phyloP scores from a whole-genome alignment of 2,329 filamentous ascomycete species.

The Aureobasidium sp. region DNA sequence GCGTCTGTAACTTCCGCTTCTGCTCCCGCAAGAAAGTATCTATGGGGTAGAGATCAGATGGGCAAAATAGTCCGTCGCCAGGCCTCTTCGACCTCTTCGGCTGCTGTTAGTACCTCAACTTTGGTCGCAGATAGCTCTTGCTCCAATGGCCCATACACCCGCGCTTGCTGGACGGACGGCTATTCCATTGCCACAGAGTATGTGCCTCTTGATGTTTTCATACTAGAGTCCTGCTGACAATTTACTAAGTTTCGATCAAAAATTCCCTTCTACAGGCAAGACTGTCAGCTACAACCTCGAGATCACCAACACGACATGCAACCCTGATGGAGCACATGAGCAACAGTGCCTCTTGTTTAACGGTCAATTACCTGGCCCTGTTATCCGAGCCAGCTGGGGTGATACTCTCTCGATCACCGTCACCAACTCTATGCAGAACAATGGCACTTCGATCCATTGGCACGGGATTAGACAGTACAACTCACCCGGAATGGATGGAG shows the following conservation, averaged over 20 bases:
- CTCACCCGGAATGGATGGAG: slow-evolving; percentile 49
- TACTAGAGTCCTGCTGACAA: neutral
- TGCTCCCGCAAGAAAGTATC: slow-evolving; percentile 3
- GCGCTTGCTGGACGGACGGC: slow-evolving; percentile 35
- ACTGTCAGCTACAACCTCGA: slow-evolving; percentile 27
- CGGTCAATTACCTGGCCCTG: slow-evolving; percentile 58
- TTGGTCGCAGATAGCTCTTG: slow-evolving; percentile 23
- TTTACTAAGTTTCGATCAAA: slow-evolving; percentile 28
- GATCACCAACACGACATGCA: slow-evolving; percentile 27
- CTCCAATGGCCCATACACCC: slow-evolving; percentile 31
- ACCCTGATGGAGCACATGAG: slow-evolving; percentile 30
- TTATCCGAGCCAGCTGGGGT: slow-evolving; percentile 42
- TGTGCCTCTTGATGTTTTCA: neutral
- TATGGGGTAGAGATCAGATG: slow-evolving; percentile 13
- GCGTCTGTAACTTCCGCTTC: slow-evolving; percentile 6
- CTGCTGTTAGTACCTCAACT: neutral
- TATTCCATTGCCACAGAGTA: slow-evolving; percentile 35
- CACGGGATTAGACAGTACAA: slow-evolving; percentile 52
- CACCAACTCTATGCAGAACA: slow-evolving; percentile 42
- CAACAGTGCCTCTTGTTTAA: slow-evolving; percentile 45
- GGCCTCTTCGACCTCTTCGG: neutral
- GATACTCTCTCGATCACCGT: slow-evolving; percentile 44
- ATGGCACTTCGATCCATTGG: slow-evolving; percentile 54
- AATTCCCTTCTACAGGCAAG: slow-evolving; percentile 31
- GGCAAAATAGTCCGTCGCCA: slow-evolving; percentile 11